Evolutionary conservation across 208 protist genomes (phyloP), one percentile per base, ranked within the genome.

Genomic region (Leishmania martiniquensis): DNA sequence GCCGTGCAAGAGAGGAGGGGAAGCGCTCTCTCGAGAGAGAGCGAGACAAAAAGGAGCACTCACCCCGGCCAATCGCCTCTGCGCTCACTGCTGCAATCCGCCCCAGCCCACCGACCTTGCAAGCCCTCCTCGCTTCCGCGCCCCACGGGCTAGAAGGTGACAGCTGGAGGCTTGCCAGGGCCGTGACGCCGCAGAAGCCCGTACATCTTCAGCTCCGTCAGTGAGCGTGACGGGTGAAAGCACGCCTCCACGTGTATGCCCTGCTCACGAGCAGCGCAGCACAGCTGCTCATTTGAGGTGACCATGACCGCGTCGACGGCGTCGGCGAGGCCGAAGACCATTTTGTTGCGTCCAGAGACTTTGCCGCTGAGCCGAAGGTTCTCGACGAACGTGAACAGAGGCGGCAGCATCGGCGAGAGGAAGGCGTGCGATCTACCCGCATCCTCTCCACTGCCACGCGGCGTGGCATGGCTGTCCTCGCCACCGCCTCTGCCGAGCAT

Each of bases 151-250:
- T 39, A 47, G 75, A 54, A 25, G 51, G 78, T 47, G 77, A 93
- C 54, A 5, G 72, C 47, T 17, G 91, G 89, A 1, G 88, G 89
- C 45, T 81, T 83, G 1, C 47, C 45, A 25, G 88, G 89, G 10
- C 91, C 91, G 25, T 83, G 80, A 12, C 87, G 76, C 20, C 89
- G 82, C 6, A 9, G 65, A 52, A 88, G 71, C 39, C 74, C 52
- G 54, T 85, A 77, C 29, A 92, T 39, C 54, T 95, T 93, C 77
- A 88, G 88, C 79, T 95, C 89, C 47, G 86, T 90, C 7, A 95
- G 81, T 39, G 91, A 89, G 42, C 91, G 85, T 15, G 89, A 90
- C 0, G 91, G 91, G 80, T 95, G 91, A 37, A 87, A 74, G 29
- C 67, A 55, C 12, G 82, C 82, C 29, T 78, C 75, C 29, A 95